Conservation (phyloP, 495 filamentous ascomycete genomes). For the Penicillium chermesinum region DNA sequence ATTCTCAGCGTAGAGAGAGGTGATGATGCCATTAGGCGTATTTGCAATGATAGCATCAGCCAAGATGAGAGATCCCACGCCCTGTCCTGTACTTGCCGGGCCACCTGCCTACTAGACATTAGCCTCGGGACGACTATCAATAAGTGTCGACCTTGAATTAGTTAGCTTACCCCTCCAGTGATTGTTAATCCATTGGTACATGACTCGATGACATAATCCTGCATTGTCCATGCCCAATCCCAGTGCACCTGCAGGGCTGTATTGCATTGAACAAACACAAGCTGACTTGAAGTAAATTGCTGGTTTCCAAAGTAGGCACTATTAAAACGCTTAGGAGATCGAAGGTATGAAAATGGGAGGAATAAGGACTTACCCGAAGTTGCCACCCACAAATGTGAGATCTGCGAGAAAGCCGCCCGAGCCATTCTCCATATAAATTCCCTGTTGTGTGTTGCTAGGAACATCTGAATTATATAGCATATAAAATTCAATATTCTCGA, state of each 20-base stretch:
- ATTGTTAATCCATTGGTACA: slow-evolving; percentile 3
- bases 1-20: too few species aligned
- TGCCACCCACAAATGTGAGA: slow-evolving; percentile 41
- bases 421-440: slow-evolving; percentile 42
- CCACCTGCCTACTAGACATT: too few species aligned
- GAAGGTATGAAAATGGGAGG: too few species aligned
- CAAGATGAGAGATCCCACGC: slow-evolving; percentile 63
- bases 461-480: slow-evolving; percentile 31
- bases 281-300: slow-evolving; percentile 48
- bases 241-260: slow-evolving; percentile 50
- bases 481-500: slow-evolving; percentile 49
- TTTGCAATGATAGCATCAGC: slow-evolving; percentile 61
- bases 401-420: slow-evolving; percentile 41
- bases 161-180: too few species aligned
- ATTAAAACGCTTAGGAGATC: too few species aligned
- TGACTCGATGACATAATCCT: too few species aligned
- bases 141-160: too few species aligned
- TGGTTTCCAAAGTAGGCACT: slow-evolving; percentile 48
- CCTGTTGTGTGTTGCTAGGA: slow-evolving; percentile 30
- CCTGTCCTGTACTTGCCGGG: slow-evolving; percentile 41
- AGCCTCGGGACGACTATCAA: too few species aligned
- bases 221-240: slow-evolving; percentile 57
- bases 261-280: slow-evolving; percentile 45
- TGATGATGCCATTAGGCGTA: too few species aligned
- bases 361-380: too few species aligned